phyloP scores from a whole-genome alignment of 1,284 basidiomycete species.

The Phellopilus nigrolimitatus region DNA sequence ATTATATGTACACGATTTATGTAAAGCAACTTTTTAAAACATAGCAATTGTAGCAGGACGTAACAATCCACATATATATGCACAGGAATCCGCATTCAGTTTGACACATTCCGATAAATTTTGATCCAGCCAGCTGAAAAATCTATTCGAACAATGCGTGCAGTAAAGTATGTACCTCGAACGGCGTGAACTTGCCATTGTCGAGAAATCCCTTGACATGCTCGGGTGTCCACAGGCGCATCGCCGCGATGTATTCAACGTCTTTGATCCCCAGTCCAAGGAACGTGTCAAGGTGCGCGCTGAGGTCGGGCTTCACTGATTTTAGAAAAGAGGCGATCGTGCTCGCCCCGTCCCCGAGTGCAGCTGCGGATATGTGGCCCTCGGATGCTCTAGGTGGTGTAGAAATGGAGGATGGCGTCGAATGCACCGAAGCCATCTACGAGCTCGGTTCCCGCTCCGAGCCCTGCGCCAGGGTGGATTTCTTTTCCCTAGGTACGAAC shows the following conservation, averaged over 20 bases:
- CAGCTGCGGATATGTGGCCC: too few relatives aligned
- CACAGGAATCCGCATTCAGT: too few relatives aligned
- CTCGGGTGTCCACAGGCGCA: background rate
- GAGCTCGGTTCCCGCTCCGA: slow-evolving; percentile 27
- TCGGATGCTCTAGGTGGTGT: too few relatives aligned
- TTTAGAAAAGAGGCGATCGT: background rate
- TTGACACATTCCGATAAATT: too few relatives aligned
- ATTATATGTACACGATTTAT: too few relatives aligned
- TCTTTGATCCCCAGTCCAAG: background rate
- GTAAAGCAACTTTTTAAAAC: too few relatives aligned
- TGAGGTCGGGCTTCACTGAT: background rate
- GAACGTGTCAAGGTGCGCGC: background rate
- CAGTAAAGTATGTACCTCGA: background rate
- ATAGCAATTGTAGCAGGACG: too few relatives aligned
- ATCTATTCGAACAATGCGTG: too few relatives aligned
- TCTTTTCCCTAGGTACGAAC: slow-evolving; percentile 55
- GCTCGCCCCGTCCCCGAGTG: too few relatives aligned
- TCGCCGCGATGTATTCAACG: background rate
- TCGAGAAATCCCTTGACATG: background rate
- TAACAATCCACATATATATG: too few relatives aligned
- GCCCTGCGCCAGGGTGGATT: slow-evolving; percentile 44
- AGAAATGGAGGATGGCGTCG: too few relatives aligned
- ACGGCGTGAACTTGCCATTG: slow-evolving; percentile 3
- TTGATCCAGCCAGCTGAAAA: too few relatives aligned
- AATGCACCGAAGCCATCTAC: slow-evolving; percentile 49